phyloP scores from a whole-genome alignment of 2,329 filamentous ascomycete genomes.

The Fusarium coffeatum region DNA sequence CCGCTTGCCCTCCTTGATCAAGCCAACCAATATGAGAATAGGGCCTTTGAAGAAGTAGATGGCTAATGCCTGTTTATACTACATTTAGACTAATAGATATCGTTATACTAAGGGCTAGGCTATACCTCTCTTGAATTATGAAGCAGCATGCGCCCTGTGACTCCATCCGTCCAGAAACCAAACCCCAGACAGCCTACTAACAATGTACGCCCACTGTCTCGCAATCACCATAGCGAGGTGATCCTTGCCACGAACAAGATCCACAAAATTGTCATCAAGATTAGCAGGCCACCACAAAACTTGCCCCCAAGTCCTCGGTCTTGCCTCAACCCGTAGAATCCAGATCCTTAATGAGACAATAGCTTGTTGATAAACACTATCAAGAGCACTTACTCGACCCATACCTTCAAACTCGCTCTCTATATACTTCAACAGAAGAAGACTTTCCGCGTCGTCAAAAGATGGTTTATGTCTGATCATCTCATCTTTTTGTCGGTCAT shows the following conservation, averaged over 20 bases:
- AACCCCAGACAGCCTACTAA: neutral
- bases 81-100: too few species aligned
- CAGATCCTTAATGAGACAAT: rapidly evolving
- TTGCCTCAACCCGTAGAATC: rapidly evolving
- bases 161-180: neutral
- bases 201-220: neutral
- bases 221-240: neutral
- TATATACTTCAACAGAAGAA: neutral
- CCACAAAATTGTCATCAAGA: neutral
- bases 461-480: neutral
- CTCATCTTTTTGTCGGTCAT: neutral
- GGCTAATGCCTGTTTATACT: too few species aligned
- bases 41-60: too few species aligned
- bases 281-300: neutral
- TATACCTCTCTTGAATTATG: too few species aligned
- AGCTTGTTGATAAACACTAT: neutral
- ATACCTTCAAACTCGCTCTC: neutral
- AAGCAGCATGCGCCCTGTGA: neutral
- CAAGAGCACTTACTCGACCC: neutral
- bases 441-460: rapidly evolving
- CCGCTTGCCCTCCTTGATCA: too few species aligned
- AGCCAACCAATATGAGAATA: too few species aligned
- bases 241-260: neutral
- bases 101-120: too few species aligned
- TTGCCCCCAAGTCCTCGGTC: neutral